Conservation (phyloP, 2,329 filamentous ascomycete species). For the Tympanopsis confertula region DNA sequence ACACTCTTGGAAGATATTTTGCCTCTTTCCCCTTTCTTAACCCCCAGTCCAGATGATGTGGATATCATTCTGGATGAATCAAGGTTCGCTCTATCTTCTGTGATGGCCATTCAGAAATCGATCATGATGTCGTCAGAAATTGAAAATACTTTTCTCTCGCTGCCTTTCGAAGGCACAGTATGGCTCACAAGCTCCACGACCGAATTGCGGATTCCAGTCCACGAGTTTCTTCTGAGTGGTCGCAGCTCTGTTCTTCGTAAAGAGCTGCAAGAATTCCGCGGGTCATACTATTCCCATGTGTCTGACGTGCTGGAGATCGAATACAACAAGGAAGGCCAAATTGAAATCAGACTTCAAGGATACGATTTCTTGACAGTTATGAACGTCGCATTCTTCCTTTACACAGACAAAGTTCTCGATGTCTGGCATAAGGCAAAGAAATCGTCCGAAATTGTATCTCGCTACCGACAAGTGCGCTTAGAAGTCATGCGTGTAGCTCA, state of each 20-base stretch:
- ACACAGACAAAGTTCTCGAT: slow-evolving; percentile 49
- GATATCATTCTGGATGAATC: neutral
- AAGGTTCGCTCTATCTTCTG: neutral
- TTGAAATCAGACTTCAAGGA: slow-evolving; percentile 38
- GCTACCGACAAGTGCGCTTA: neutral
- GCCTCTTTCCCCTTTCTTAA: neutral
- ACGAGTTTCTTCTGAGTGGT: slow-evolving; percentile 45
- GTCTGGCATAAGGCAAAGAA: slow-evolving; percentile 44
- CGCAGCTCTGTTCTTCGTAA: slow-evolving; percentile 40
- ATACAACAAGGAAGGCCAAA: slow-evolving; percentile 19
- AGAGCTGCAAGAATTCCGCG: neutral
- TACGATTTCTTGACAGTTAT: slow-evolving; percentile 49
- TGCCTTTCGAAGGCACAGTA: neutral
- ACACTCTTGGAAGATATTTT: neutral
- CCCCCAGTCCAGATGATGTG: no score
- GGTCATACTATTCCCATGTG: neutral
- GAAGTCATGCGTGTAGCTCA: neutral
- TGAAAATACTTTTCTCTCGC: neutral
- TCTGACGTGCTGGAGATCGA: neutral
- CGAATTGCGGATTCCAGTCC: slow-evolving; percentile 35
- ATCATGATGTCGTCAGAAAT: neutral
- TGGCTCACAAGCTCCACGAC: neutral
- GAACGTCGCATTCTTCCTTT: slow-evolving; percentile 48
- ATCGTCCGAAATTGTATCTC: neutral
- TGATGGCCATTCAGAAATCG: neutral